Evolutionary conservation across 2,329 filamentous ascomycete genomes (phyloP).

Genomic region (Clonostachys rhizophaga): DNA sequence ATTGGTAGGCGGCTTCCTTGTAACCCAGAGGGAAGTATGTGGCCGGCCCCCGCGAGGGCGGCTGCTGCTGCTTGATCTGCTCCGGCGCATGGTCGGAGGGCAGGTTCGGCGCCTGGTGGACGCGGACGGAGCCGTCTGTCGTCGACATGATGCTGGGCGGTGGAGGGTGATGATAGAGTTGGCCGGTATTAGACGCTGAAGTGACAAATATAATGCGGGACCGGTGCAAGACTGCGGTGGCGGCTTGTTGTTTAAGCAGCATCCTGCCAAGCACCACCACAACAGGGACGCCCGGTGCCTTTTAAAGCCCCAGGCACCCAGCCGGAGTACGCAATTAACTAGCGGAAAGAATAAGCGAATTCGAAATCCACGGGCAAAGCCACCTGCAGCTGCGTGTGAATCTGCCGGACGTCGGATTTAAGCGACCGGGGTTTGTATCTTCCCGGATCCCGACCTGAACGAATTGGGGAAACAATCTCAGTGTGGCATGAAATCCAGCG

Average conservation of each 20-base stretch:
- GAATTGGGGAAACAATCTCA: too few relatives aligned
- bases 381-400: too few relatives aligned
- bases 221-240: constrained; percentile 30
- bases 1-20: constrained; percentile 87
- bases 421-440: too few relatives aligned
- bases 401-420: too few relatives aligned
- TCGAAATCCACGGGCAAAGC: too few relatives aligned
- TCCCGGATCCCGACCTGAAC: too few relatives aligned
- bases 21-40: constrained; percentile 80
- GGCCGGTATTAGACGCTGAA: constrained; percentile 6
- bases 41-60: constrained; percentile 17
- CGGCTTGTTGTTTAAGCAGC: constrained; percentile 26
- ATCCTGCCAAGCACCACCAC: too few relatives aligned
- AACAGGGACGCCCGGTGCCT: too few relatives aligned
- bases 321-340: too few relatives aligned
- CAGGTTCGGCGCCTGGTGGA: constrained; percentile 9
- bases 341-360: too few relatives aligned
- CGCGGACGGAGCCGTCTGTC: constrained; percentile 17
- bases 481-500: too few relatives aligned
- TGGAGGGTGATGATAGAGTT: constrained; percentile 5
- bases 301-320: too few relatives aligned
- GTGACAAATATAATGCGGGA: constrained; percentile 30
- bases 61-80: constrained; percentile 16
- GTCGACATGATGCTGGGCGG: constrained; percentile 21
- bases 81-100: background rate